These are phyloP conservation scores for Aotearoamyces nothofagi DNA, from an alignment of 2,329 filamentous ascomycete species.

Conservation along the genomic window DNA sequence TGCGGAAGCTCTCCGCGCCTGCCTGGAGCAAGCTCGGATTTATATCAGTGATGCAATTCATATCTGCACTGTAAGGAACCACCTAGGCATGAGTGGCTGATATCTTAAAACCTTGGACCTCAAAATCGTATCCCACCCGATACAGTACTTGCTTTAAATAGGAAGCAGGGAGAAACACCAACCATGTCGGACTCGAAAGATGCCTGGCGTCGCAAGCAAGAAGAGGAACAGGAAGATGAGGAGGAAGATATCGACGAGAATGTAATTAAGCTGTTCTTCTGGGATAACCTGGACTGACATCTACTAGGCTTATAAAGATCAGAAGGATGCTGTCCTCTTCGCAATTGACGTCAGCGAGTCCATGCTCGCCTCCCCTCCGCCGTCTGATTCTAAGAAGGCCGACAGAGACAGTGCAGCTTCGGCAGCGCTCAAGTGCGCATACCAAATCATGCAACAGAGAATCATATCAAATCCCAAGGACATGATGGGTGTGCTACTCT, in stretches of 20 bases:
- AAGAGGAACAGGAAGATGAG: conserved; percentile 48
- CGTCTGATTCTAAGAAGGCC: conserved; percentile 55
- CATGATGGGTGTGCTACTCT: conserved; percentile 91
- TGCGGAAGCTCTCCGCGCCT: too few species aligned
- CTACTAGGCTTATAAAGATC: conserved; percentile 65
- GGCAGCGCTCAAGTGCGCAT: conserved; percentile 85
- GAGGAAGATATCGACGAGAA: conserved; percentile 53
- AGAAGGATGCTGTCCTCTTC: conserved; percentile 97
- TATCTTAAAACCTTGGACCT: too few species aligned
- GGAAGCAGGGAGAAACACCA: too few species aligned
- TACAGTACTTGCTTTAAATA: too few species aligned
- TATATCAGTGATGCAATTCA: too few species aligned
- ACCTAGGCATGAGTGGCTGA: too few species aligned
- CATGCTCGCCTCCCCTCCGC: conserved; percentile 60
- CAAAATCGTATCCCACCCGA: too few species aligned
- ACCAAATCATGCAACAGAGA: conserved; percentile 91
- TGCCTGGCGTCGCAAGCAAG: conserved; percentile 8
- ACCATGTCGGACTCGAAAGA: conserved; percentile 3
- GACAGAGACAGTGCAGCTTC: conserved; percentile 64
- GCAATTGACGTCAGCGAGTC: conserved; percentile 83
- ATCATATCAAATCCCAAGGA: conserved; percentile 95
- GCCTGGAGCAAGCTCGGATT: too few species aligned
- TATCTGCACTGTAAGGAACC: too few species aligned
- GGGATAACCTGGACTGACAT: not conserved
- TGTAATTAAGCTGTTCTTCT: conserved; percentile 21